phyloP scores from a whole-genome alignment of 345 rosid species.

The Hibiscus mutabilis region DNA sequence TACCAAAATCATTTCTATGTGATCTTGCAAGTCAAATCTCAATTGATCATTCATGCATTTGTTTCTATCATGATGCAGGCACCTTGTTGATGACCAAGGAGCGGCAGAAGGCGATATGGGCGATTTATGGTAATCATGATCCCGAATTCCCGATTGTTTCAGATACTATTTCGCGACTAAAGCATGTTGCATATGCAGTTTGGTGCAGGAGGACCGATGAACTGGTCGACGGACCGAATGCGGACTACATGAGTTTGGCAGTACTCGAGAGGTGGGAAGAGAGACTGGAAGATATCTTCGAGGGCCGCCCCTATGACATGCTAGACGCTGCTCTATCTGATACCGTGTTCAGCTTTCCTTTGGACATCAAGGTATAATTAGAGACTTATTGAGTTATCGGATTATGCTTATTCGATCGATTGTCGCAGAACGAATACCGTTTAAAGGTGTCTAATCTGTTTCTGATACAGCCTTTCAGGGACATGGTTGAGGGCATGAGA shows the following conservation, averaged over 20 bases:
- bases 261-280: slow-evolving; percentile 57
- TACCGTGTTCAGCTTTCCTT: slow-evolving; percentile 39
- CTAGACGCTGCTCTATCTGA: slow-evolving; percentile 56
- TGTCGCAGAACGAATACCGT: too few relatives aligned
- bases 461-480: slow-evolving; percentile 42
- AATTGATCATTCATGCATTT: neutral
- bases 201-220: slow-evolving; percentile 68
- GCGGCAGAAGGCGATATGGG: slow-evolving; percentile 60
- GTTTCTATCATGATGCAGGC: slow-evolving; percentile 31
- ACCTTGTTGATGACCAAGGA: slow-evolving; percentile 55
- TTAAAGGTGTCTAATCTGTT: neutral
- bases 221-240: slow-evolving; percentile 53
- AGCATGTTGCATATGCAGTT: slow-evolving; percentile 21
- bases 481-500: slow-evolving; percentile 65
- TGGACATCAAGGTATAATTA: slow-evolving; percentile 41
- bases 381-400: neutral
- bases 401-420: neutral
- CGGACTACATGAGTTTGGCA: slow-evolving; percentile 25
- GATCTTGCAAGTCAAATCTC: neutral
- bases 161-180: neutral
- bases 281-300: slow-evolving; percentile 46
- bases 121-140: slow-evolving; percentile 43
- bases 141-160: neutral
- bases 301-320: slow-evolving; percentile 50
- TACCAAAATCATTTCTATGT: slow-evolving; percentile 3